Evolutionary conservation across 495 filamentous ascomycete species (phyloP), one percentile per base, ranked within the genome.

Genomic region (Annulohypoxylon nitens): DNA sequence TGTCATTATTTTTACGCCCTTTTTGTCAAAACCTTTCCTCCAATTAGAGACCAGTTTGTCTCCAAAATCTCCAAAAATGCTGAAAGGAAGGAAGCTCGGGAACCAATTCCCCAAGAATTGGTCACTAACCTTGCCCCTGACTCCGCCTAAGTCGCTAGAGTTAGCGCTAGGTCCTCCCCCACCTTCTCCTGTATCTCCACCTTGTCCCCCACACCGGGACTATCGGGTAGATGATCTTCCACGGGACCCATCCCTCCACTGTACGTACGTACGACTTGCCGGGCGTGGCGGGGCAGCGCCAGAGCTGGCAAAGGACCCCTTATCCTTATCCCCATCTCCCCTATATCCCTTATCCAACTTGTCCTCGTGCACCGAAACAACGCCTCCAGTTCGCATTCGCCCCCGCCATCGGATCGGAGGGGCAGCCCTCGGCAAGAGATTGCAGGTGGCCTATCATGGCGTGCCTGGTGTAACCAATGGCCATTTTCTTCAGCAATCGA

Each of bases 201-300:
- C 41, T 45, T 47, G 41, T 33, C 59, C 61, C 59, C 67, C 71
- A 45, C 67, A 69, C 14, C 58, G 62, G 55, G 20, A 65, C 30
- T 51, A 51, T 33, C 66, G 71, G 71, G 55, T 33, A 59, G 67
- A 67, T 70, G 59, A 75, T 70, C 30, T 59, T 64, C 72, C 72
- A 53, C 26, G 7, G 7, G 11, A 37, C 30, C 30, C 30, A 30
- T 30, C 30, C 48, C 39, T 37, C 41, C 57, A 39, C 39, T 64
- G 30, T 30, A 57, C 33, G 25, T 16, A 26, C 34, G 57, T 48
- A 30, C 62, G 41, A 67, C 69, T 62, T 67, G 50, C 58, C 63
- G 63, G 62, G 14, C 39, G 14, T 43, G 12, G 39, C 39, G 39
- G 6, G 39, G 23, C 18, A 57, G 30, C 9, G 53, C 33, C 16